phyloP scores from a whole-genome alignment of 805 yeast species.

The Isabelozyma rhagii region DNA sequence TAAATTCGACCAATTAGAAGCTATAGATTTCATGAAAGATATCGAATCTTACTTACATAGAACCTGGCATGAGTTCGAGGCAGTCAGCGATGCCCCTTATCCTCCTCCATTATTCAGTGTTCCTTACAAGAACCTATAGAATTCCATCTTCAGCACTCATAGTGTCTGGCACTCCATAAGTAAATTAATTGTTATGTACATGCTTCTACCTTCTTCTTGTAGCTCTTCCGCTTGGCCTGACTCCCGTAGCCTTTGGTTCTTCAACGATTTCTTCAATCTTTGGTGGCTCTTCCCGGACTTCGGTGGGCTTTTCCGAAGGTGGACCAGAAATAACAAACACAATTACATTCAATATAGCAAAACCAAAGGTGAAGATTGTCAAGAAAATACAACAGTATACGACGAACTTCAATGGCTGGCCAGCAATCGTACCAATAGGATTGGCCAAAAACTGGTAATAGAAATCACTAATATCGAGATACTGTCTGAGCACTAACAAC shows the following conservation, averaged over 20 bases:
- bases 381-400: slow-evolving; percentile 44
- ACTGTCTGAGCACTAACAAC: slow-evolving; percentile 17
- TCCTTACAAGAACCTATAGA: slow-evolving; percentile 6
- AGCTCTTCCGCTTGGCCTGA: not conserved
- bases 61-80: slow-evolving; percentile 32
- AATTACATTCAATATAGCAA: slow-evolving; percentile 42
- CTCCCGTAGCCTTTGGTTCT: not conserved
- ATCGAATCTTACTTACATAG: slow-evolving; percentile 23
- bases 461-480: slow-evolving; percentile 25
- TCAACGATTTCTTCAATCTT: not conserved
- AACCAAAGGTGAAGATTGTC: slow-evolving; percentile 35
- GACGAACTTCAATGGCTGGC: slow-evolving; percentile 50
- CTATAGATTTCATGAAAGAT: slow-evolving; percentile 27
- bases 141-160: too few species aligned
- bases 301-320: too few species aligned
- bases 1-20: slow-evolving; percentile 34
- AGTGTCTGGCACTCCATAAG: too few species aligned
- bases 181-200: too few species aligned
- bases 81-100: slow-evolving; percentile 8
- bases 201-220: too few species aligned
- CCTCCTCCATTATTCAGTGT: slow-evolving; percentile 13
- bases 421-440: slow-evolving; percentile 43
- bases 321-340: slow-evolving; percentile 15
- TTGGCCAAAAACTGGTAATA: slow-evolving; percentile 37
- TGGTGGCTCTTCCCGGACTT: not conserved